Evolutionary conservation across 371 early-diverging fungal genomes (phyloP), one percentile per base, ranked within the genome.

Genomic region (Mucor indicus): DNA sequence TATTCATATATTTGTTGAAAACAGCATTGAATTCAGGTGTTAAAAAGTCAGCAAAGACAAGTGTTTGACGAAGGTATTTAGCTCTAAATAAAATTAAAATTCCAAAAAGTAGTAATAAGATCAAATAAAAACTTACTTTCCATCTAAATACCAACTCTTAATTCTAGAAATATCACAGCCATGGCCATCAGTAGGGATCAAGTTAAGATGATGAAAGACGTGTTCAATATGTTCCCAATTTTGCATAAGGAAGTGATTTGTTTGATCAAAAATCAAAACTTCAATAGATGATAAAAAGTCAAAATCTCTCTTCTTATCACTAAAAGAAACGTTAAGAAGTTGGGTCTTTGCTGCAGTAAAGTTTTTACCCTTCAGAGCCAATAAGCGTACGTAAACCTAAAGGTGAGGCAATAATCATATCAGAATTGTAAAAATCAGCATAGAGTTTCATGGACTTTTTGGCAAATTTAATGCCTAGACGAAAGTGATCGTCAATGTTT

Each of bases 141-240:
- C 88, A 49, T 97, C 97, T 21, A 97, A 73, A 48, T 82, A 88
- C 87, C 90, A 94, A 35, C 70, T 72, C 45, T 88, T 87, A 38
- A 95, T 82, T 30, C 98, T 80, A 0, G 96, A 94, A 72, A 97
- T 96, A 70, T 98, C 97, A 60, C 92, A 91, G 11, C 86, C 95
- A 44, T 93, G 95, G 1, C 86, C 64, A 44, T 90, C 79, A 40
- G 85, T 90, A 10, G 98, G 98, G 13, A 89, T 90, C 46, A 77
- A 41, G 57, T 98, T 98, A 54, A 95, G 40, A 56, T 89, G 79
- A 10, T 86, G 74, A 38, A 95, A 87, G 4, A 95, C 59, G 49
- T 90, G 88, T 64, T 82, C 70, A 36, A 96, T 71, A 53, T 98
- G 96, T 47, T 98, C 97, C 97, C 96, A 96, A 73, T 97, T 98